Conservation (phyloP, 257 asterid genomes). For the Solanum chilense region DNA sequence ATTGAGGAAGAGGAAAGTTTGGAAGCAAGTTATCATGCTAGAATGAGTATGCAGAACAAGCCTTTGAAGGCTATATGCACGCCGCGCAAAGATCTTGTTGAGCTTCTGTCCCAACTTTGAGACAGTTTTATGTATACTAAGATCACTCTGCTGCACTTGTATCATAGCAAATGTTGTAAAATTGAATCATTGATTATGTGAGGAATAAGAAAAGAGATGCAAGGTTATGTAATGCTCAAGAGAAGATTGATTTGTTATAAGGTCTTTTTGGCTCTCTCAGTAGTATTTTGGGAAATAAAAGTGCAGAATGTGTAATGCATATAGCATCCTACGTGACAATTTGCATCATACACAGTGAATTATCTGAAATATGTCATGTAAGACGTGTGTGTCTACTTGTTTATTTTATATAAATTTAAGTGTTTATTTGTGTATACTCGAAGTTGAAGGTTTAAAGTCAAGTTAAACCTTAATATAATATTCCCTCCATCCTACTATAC, state of each 20-base stretch:
- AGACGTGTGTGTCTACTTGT: too few relatives aligned
- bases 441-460: too few relatives aligned
- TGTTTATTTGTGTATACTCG: not conserved
- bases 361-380: too few relatives aligned
- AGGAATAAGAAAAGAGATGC: not conserved
- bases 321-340: not conserved
- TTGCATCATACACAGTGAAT: too few relatives aligned
- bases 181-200: not conserved
- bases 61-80: constrained; percentile 30
- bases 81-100: constrained; percentile 11
- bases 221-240: not conserved
- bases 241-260: not conserved
- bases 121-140: not conserved
- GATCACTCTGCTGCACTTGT: not conserved
- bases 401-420: too few relatives aligned
- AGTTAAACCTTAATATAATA: not conserved
- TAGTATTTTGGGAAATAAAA: not conserved
- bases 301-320: not conserved
- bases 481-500: too few relatives aligned
- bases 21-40: constrained; percentile 3
- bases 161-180: not conserved
- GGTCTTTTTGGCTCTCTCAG: not conserved
- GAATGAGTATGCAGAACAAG: constrained; percentile 15
- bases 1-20: constrained; percentile 3
- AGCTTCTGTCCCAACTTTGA: constrained; percentile 20